Evolutionary conservation across 495 filamentous ascomycete species (phyloP).

Genomic region (Cercophora samala): DNA sequence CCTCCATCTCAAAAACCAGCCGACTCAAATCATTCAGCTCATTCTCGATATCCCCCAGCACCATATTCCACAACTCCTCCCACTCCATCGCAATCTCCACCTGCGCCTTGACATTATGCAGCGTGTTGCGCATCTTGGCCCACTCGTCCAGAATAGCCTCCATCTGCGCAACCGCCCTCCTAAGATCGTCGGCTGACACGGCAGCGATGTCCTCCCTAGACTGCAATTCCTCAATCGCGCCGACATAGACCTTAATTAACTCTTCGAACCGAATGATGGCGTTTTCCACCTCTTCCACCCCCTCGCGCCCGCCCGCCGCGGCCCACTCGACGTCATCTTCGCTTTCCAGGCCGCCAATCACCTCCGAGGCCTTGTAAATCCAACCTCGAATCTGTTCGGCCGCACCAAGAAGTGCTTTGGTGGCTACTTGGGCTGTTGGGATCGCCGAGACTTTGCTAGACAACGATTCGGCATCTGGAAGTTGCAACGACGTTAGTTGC

Average conservation of each 20-base stretch:
- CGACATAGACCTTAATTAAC: constrained; percentile 83
- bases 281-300: constrained; percentile 81
- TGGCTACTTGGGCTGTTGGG: constrained; percentile 72
- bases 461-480: constrained; percentile 78
- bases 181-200: constrained; percentile 65
- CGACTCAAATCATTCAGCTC: constrained; percentile 81
- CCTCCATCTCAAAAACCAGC: constrained; percentile 95
- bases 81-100: constrained; percentile 98
- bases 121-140: constrained; percentile 68
- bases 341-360: constrained; percentile 77
- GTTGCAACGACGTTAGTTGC: constrained; percentile 76
- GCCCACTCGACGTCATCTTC: constrained; percentile 99
- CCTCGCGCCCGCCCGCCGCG: constrained; percentile 84
- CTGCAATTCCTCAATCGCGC: constrained; percentile 85
- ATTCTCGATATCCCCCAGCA: constrained; percentile 86
- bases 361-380: constrained; percentile 85
- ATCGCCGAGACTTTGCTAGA: constrained; percentile 79
- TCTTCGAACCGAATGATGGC: constrained; percentile 82
- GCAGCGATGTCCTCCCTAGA: constrained; percentile 68
- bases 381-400: constrained; percentile 88
- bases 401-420: constrained; percentile 70
- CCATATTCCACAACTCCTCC: constrained; percentile 93
- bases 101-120: constrained; percentile 78
- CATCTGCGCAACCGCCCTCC: constrained; percentile 76
- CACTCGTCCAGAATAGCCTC: constrained; percentile 81